Base-by-base conservation (phyloP, 352 stramenopile species). In the Pythium catenulatum region DNA sequence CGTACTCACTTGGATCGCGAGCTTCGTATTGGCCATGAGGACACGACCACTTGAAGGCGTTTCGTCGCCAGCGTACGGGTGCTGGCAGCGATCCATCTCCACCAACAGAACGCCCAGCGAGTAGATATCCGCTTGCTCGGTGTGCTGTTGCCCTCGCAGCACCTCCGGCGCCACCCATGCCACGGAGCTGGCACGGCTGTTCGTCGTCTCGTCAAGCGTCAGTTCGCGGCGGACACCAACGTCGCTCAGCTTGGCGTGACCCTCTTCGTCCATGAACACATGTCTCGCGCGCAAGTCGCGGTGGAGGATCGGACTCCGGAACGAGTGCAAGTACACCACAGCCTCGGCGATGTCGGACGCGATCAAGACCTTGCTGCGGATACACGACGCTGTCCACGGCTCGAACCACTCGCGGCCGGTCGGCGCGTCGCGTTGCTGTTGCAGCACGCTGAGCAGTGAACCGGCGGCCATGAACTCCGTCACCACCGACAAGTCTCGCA, bases 111-210 rank as follows among this genome's bases (percentile, higher is more conserved):
- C 83, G 25, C 87, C 83, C 43, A 91, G 69, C 54, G 83, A 90
- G 54, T 91, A 91, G 37, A 91, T 89, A 52, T 91, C 83, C 2
- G 87, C 87, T 83, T 87, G 86, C 56, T 89, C 83, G 19, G 56
- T 86, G 75, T 91, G 90, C 32, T 78, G 87, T 27, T 87, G 61
- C 46, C 87, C 87, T 14, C 85, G 61, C 27, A 91, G 39, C 4
- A 91, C 76, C 54, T 90, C 86, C 14, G 86, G 86, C 25, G 86
- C 86, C 27, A 87, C 89, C 82, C 83, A 90, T 19, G 72, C 82
- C n/a, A n/a, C n/a, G n/a, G n/a, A n/a, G n/a, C n/a, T n/a, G n/a
- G n/a, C n/a, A n/a, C n/a, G n/a, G n/a, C n/a, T n/a, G n/a, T n/a
- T n/a, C n/a, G n/a, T n/a, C n/a, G n/a, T n/a, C n/a, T n/a, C n/a